Evolutionary conservation across 805 yeast species (phyloP).

Genomic region (Wickerhamiella slavikovae): DNA sequence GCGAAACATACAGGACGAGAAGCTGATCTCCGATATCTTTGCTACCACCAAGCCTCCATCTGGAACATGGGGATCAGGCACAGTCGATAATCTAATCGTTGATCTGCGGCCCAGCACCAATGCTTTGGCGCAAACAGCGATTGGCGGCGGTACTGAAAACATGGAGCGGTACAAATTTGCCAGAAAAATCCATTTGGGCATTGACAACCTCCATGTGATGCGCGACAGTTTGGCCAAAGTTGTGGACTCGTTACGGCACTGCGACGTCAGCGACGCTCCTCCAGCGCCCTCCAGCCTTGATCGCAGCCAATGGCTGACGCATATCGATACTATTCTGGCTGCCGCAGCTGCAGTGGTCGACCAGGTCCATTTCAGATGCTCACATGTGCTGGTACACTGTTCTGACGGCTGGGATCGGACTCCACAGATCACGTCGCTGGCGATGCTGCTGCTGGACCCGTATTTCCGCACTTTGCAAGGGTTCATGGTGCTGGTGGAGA

Average conservation of each 20-base stretch:
- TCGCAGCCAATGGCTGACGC: constrained; percentile 63
- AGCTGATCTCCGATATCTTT: constrained; percentile 53
- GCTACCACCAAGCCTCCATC: constrained; percentile 26
- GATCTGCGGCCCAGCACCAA: constrained; percentile 88
- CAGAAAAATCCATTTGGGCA: constrained; percentile 60
- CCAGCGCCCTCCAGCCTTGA: constrained; percentile 35
- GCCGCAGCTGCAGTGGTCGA: constrained; percentile 62
- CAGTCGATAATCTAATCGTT: constrained; percentile 45
- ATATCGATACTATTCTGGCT: constrained; percentile 43
- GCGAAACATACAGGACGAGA: constrained; percentile 83
- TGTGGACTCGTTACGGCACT: constrained; percentile 39
- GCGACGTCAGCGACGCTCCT: constrained; percentile 35
- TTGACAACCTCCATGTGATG: constrained; percentile 91
- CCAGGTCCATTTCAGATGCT: constrained; percentile 62
- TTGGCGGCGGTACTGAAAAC: constrained; percentile 95
- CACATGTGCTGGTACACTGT: constrained; percentile 77
- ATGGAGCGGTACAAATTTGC: constrained; percentile 67
- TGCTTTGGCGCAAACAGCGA: constrained; percentile 88
- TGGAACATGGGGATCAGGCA: constrained; percentile 16
- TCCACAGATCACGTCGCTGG: constrained; percentile 64
- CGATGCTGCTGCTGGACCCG: constrained; percentile 79
- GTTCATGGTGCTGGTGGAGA: constrained; percentile 65
- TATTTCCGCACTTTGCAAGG: constrained; percentile 76
- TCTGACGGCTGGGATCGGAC: constrained; percentile 99
- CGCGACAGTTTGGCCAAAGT: constrained; percentile 58